phyloP scores from a whole-genome alignment of 225 moss, liverwort and hornwort genomes.

The Sphagnum tenellum region DNA sequence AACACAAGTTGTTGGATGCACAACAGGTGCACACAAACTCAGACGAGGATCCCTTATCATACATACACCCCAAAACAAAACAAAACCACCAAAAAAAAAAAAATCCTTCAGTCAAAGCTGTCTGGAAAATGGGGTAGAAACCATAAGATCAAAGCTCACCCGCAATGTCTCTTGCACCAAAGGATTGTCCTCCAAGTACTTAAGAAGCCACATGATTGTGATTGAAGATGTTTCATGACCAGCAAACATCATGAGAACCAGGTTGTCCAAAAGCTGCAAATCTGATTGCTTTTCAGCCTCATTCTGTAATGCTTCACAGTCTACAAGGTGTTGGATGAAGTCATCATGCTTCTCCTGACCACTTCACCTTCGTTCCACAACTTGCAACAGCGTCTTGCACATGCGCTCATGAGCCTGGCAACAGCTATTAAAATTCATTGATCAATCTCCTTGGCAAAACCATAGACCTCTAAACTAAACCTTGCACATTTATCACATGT shows the following conservation, averaged over 20 bases:
- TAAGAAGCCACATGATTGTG: conserved; percentile 1
- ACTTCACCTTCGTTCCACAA: background rate
- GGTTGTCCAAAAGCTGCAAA: background rate
- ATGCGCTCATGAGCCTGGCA: background rate
- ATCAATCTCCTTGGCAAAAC: no score
- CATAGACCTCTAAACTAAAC: no score
- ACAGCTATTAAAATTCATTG: no score
- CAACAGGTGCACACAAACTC: background rate
- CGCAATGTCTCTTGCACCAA: background rate
- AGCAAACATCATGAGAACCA: conserved; percentile 2
- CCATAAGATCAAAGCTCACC: background rate
- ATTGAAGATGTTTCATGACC: conserved; percentile 1
- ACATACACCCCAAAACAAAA: no score
- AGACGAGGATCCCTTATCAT: background rate
- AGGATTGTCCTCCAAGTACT: conserved; percentile 1
- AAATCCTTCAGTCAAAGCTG: no score
- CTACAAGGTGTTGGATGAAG: background rate
- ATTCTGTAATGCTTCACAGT: background rate
- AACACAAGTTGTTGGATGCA: background rate
- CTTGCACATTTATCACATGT: no score
- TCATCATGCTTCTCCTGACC: background rate
- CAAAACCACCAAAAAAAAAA: no score
- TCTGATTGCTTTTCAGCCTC: background rate
- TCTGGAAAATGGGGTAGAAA: no score
- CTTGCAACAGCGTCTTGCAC: background rate